Evolutionary conservation across 2,329 filamentous ascomycete species (phyloP).

Genomic region (Alternaria consortialis): DNA sequence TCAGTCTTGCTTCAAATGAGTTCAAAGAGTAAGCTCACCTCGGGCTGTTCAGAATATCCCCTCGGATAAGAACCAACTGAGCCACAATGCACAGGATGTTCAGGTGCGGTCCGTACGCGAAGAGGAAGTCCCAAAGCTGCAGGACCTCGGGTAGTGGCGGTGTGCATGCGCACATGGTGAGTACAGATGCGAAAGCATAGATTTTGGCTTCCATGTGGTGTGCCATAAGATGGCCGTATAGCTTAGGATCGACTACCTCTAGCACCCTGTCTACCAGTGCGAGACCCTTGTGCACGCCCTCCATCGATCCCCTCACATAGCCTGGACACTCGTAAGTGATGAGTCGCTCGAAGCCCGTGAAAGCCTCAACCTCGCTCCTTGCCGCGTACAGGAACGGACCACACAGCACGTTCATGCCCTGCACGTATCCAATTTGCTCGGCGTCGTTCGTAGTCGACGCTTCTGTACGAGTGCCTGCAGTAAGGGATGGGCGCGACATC

Average conservation of each 20-base stretch:
- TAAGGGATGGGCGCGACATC: conserved; percentile 45
- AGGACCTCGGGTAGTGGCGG: conserved; percentile 93
- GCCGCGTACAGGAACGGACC: conserved; percentile 96
- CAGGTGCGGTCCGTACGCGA: conserved; percentile 92
- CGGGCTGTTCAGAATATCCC: conserved; percentile 81
- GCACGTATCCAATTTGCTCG: conserved; percentile 88
- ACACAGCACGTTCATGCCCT: conserved; percentile 98
- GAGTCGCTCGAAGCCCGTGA: conserved; percentile 86
- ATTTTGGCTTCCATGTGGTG: conserved; percentile 93
- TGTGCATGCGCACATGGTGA: conserved; percentile 95
- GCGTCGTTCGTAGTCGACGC: conserved; percentile 53
- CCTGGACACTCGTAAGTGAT: conserved; percentile 89
- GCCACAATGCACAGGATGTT: conserved; percentile 98
- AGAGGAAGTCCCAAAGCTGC: conserved; percentile 94
- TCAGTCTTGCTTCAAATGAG: conserved; percentile 25
- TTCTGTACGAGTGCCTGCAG: conserved; percentile 39
- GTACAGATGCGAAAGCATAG: conserved; percentile 93
- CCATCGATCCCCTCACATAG: conserved; percentile 96
- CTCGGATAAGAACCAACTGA: conserved; percentile 87
- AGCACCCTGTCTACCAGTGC: conserved; percentile 91
- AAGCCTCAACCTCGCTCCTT: conserved; percentile 93
- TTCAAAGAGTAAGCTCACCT: conserved; percentile 66
- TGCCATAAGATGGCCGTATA: conserved; percentile 82
- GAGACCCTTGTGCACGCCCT: conserved; percentile 92
- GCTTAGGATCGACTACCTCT: conserved; percentile 87